phyloP scores from a whole-genome alignment of 164 flowering plant genomes.

The Aristolochia fimbriata region DNA sequence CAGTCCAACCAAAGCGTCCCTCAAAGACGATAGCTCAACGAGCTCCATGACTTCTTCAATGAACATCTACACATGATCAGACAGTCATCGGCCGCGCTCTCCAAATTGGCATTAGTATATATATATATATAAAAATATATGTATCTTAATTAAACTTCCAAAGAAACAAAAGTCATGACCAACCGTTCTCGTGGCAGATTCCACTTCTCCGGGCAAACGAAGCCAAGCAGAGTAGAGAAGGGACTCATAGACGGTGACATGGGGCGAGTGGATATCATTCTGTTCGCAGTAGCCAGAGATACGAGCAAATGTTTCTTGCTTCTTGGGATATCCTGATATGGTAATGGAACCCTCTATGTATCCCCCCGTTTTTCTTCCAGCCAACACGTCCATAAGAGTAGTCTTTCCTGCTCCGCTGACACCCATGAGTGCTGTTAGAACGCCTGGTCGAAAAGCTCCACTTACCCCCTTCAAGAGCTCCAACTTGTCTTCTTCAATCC shows the following conservation, averaged over 20 bases:
- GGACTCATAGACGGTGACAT: conserved; percentile 43
- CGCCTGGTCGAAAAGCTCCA: conserved; percentile 51
- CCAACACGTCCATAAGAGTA: conserved; percentile 45
- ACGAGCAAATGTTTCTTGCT: conserved; percentile 48
- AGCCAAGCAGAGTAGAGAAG: conserved; percentile 54
- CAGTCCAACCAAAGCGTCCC: conserved; percentile 31
- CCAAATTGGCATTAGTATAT: not conserved
- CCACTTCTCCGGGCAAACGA: conserved; percentile 34
- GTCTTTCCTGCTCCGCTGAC: conserved; percentile 63
- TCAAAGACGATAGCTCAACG: conserved; percentile 30
- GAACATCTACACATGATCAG: conserved; percentile 25
- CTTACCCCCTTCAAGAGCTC: conserved; percentile 37
- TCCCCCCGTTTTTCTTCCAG: conserved; percentile 49
- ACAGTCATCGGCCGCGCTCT: not conserved
- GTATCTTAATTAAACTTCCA: too few relatives aligned
- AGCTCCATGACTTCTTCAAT: conserved; percentile 46
- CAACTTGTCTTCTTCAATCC: conserved; percentile 23
- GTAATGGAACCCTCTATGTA: conserved; percentile 34
- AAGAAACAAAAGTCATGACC: too few relatives aligned
- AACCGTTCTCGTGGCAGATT: conserved; percentile 33
- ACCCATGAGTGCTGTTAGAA: conserved; percentile 53
- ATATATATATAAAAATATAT: too few relatives aligned
- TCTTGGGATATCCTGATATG: conserved; percentile 41
- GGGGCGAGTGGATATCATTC: conserved; percentile 50
- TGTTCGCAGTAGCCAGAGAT: conserved; percentile 52